Evolutionary conservation across 352 stramenopile species (phyloP).

Genomic region (Globisporangium parvum): DNA sequence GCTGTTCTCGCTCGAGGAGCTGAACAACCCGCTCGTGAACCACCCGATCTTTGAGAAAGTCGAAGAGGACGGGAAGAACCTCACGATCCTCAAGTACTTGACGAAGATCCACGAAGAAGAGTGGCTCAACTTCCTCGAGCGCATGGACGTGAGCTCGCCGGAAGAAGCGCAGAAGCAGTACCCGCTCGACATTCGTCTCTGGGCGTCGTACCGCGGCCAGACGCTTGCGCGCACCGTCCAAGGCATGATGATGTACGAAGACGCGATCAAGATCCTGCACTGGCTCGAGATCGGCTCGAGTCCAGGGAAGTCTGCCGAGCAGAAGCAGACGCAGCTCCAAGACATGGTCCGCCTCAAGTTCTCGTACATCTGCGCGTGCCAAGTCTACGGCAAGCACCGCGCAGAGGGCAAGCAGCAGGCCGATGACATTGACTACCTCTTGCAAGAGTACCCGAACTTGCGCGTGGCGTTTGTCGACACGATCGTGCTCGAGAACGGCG

Average conservation of each 20-base stretch:
- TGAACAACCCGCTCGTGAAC: constrained; percentile 81
- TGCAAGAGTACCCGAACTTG: constrained; percentile 76
- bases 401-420: constrained; percentile 57
- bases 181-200: constrained; percentile 71
- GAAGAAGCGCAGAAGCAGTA: constrained; percentile 70
- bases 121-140: constrained; percentile 83
- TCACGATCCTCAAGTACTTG: constrained; percentile 84
- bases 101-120: constrained; percentile 81
- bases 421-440: constrained; percentile 77
- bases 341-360: constrained; percentile 86
- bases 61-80: constrained; percentile 77
- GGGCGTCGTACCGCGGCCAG: constrained; percentile 77
- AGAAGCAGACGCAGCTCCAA: constrained; percentile 75
- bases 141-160: constrained; percentile 63
- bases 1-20: constrained; percentile 68
- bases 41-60: constrained; percentile 83
- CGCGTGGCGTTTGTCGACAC: constrained; percentile 84
- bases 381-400: constrained; percentile 81
- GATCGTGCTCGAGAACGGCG: constrained; percentile 24
- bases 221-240: constrained; percentile 75
- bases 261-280: constrained; percentile 83
- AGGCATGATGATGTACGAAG: constrained; percentile 86
- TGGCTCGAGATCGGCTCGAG: constrained; percentile 80
- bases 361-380: constrained; percentile 81
- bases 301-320: constrained; percentile 50